phyloP scores from a whole-genome alignment of 805 yeast species.

The Yarrowia osloensis region DNA sequence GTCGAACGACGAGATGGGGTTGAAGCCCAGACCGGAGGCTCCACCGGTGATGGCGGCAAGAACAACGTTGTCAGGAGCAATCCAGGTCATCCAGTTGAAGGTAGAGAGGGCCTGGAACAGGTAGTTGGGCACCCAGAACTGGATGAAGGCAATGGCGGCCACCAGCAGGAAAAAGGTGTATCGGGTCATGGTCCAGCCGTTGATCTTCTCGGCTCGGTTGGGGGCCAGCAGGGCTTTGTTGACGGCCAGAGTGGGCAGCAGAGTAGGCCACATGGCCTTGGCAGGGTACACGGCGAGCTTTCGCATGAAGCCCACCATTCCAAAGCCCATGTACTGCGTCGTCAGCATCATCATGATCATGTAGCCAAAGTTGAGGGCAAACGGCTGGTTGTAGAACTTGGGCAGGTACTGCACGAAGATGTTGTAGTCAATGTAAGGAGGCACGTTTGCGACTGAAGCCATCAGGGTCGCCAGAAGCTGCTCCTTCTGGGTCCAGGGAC shows the following conservation, averaged over 20 bases:
- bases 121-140: constrained; percentile 70
- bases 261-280: constrained; percentile 56
- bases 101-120: constrained; percentile 50
- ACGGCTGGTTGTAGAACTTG: constrained; percentile 39
- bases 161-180: constrained; percentile 51
- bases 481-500: constrained; percentile 66
- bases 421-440: constrained; percentile 37
- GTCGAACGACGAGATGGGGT: constrained; percentile 58
- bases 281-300: constrained; percentile 58
- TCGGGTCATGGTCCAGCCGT: constrained; percentile 63
- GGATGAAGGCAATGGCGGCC: constrained; percentile 49
- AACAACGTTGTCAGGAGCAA: constrained; percentile 52
- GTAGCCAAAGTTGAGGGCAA: constrained; percentile 50
- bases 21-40: constrained; percentile 52
- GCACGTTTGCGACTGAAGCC: constrained; percentile 48
- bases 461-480: constrained; percentile 60
- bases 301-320: constrained; percentile 66
- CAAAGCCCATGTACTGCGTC: constrained; percentile 65
- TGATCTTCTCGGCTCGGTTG: constrained; percentile 49
- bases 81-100: constrained; percentile 67
- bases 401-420: constrained; percentile 40
- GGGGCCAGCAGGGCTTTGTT: constrained; percentile 42
- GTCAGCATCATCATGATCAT: constrained; percentile 56
- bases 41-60: constrained; percentile 55
- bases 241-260: constrained; percentile 50